phyloP scores from a whole-genome alignment of 495 filamentous ascomycete species.

The Penicillium goetzii region DNA sequence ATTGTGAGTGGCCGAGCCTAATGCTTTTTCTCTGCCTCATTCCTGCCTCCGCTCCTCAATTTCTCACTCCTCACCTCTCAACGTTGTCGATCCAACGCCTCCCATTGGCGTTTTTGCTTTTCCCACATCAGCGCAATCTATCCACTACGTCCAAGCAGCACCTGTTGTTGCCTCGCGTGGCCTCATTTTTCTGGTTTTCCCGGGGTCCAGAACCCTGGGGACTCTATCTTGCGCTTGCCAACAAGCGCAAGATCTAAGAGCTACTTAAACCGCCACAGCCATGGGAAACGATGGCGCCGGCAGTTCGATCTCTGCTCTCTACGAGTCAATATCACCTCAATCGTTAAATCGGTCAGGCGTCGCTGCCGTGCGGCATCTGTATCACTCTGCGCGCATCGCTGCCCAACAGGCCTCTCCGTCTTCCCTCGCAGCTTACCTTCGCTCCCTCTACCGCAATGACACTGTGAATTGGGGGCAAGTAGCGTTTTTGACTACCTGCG shows the following conservation, averaged over 20 bases:
- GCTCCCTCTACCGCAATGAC: conserved; percentile 35
- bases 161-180: conserved; percentile 27
- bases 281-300: conserved; percentile 25
- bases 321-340: conserved; percentile 24
- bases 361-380: conserved; percentile 23
- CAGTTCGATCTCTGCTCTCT: conserved; percentile 21
- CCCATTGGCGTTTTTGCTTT: conserved; percentile 33
- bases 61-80: conserved; percentile 6
- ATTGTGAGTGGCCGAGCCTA: conserved; percentile 39
- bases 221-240: not conserved
- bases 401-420: conserved; percentile 26
- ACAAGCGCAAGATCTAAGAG: conserved; percentile 4
- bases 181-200: conserved; percentile 11
- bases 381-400: conserved; percentile 20
- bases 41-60: conserved; percentile 3
- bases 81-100: conserved; percentile 33
- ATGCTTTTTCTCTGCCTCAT: conserved; percentile 25
- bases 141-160: conserved; percentile 23
- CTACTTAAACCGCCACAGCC: conserved; percentile 20
- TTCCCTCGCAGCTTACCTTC: conserved; percentile 27
- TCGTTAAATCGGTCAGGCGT: conserved; percentile 17
- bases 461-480: conserved; percentile 36
- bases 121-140: not conserved
- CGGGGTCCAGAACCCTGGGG: conserved; percentile 25
- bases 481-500: conserved; percentile 43